Evolutionary conservation across 2,329 filamentous ascomycete genomes (phyloP).

Genomic region (Canariomyces notabilis): DNA sequence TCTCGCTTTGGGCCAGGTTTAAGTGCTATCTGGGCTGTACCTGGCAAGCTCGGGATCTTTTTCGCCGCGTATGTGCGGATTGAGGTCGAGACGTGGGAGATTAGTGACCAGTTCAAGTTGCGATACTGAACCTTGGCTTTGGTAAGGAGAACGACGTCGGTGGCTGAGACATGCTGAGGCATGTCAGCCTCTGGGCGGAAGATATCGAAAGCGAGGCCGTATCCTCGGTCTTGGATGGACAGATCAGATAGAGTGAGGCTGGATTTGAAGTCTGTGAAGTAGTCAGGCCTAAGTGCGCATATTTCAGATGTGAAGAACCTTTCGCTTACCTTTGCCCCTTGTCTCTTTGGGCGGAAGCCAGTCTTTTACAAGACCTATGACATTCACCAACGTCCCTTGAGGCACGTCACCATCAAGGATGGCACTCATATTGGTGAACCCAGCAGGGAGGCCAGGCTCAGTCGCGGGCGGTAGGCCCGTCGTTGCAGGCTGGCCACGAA

Average conservation of each 20-base stretch:
- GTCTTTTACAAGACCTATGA: conserved; percentile 70
- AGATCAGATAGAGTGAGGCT: conserved; percentile 57
- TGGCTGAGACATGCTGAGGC: conserved; percentile 42
- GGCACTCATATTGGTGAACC: conserved; percentile 39
- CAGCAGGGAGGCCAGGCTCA: conserved; percentile 30
- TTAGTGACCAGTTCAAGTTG: conserved; percentile 35
- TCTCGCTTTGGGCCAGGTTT: conserved; percentile 10
- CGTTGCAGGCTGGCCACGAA: background rate
- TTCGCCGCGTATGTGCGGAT: conserved; percentile 41
- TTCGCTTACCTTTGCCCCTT: conserved; percentile 42
- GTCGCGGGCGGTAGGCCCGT: background rate
- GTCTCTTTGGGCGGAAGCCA: conserved; percentile 49
- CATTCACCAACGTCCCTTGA: conserved; percentile 39
- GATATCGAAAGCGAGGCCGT: conserved; percentile 48
- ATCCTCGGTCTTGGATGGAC: conserved; percentile 42
- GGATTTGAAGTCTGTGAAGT: conserved; percentile 51
- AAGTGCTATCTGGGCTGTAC: conserved; percentile 33
- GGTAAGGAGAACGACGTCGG: conserved; percentile 62
- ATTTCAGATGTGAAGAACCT: conserved; percentile 13
- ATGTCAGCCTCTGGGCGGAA: conserved; percentile 52
- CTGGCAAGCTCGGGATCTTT: conserved; percentile 37
- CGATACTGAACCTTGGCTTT: conserved; percentile 51
- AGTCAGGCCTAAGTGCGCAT: conserved; percentile 12
- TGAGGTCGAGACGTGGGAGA: conserved; percentile 39
- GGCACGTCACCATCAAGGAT: conserved; percentile 38